Percentiles rank a stretch among this genome's conserved stretches.
These are phyloP conservation scores for Aureobasidium sp. DNA, from an alignment of 2,329 filamentous ascomycete species.

Conservation along the genomic window DNA sequence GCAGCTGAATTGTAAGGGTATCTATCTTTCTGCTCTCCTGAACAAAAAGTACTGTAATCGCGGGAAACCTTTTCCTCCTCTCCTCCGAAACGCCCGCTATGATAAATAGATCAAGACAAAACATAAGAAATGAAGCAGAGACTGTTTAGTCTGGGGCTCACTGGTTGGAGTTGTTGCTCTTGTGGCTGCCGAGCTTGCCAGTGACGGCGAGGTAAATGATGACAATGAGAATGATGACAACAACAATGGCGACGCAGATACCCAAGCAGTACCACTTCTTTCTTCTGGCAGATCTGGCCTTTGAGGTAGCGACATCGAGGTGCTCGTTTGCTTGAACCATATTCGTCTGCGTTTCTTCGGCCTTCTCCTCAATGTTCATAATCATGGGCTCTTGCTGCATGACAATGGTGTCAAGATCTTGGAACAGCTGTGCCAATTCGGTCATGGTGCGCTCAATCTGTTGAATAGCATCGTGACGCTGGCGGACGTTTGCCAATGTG, in stretches of 20 bases:
- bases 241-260: slow-evolving; percentile 46
- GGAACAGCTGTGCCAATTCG: slow-evolving; percentile 79
- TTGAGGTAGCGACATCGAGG: slow-evolving; percentile 72
- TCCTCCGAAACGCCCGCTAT: not conserved
- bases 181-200: slow-evolving; percentile 14
- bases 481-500: slow-evolving; percentile 70
- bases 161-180: not conserved
- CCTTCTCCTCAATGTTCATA: slow-evolving; percentile 75
- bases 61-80: not conserved
- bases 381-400: slow-evolving; percentile 79
- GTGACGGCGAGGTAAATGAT: slow-evolving; percentile 27
- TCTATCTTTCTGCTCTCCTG: slow-evolving; percentile 6
- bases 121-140: not conserved
- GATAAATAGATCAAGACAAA: not conserved
- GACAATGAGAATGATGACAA: slow-evolving; percentile 34
- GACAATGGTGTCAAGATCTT: slow-evolving; percentile 79
- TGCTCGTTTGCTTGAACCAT: slow-evolving; percentile 79
- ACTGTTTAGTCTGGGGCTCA: not conserved
- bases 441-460: slow-evolving; percentile 90
- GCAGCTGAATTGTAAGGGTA: slow-evolving; percentile 8
- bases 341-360: slow-evolving; percentile 76
- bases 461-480: slow-evolving; percentile 77
- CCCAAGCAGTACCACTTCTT: slow-evolving; percentile 97
- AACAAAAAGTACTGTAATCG: not conserved
- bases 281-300: slow-evolving; percentile 69